phyloP scores from a whole-genome alignment of 129 eudicot species.

The Arctium minus region DNA sequence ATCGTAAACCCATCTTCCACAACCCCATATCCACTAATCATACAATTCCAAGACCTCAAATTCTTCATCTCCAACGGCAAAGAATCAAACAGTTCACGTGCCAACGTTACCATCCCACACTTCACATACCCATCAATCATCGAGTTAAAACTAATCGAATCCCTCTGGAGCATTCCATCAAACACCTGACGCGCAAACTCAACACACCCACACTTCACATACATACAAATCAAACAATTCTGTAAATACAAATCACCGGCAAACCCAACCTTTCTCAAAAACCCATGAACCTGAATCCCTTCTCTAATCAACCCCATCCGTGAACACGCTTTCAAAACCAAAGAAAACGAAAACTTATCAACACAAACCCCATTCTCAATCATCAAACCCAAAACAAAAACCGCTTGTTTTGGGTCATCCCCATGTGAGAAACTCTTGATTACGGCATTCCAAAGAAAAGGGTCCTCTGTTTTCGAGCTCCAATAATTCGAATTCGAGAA shows the following conservation, averaged over 20 bases:
- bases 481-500: constrained; percentile 23
- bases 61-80: constrained; percentile 54
- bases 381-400: constrained; percentile 51
- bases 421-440: constrained; percentile 63
- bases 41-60: constrained; percentile 69
- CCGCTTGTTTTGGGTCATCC: constrained; percentile 47
- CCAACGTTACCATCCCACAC: constrained; percentile 41
- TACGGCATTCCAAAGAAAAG: constrained; percentile 62
- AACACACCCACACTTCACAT: constrained; percentile 45
- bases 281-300: constrained; percentile 77
- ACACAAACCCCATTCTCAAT: constrained; percentile 47
- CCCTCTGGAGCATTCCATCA: constrained; percentile 49
- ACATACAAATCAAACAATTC: constrained; percentile 63
- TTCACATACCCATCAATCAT: constrained; percentile 81
- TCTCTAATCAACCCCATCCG: constrained; percentile 35
- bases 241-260: constrained; percentile 49
- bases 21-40: constrained; percentile 52
- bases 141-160: constrained; percentile 57
- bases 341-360: constrained; percentile 59
- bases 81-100: constrained; percentile 53
- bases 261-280: constrained; percentile 42
- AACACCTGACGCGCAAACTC: constrained; percentile 60
- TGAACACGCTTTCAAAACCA: constrained; percentile 63
- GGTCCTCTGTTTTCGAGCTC: constrained; percentile 26
- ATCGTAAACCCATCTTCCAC: constrained; percentile 38